phyloP scores from a whole-genome alignment of 192 early-diverging fungal species.

The Mortierella claussenii region DNA sequence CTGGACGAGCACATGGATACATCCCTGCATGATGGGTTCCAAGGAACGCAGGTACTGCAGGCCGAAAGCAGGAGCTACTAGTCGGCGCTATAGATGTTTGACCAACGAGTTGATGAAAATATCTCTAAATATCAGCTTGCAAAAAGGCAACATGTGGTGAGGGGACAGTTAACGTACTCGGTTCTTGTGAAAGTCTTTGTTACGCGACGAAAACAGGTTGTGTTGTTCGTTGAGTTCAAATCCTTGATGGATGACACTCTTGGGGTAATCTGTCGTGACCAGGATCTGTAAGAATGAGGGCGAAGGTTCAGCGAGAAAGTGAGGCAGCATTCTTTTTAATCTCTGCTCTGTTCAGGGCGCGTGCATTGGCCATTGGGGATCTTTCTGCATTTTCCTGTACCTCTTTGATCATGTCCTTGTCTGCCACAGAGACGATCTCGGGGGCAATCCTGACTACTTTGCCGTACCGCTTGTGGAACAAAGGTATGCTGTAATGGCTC shows the following conservation, averaged over 20 bases:
- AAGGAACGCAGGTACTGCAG: conserved; percentile 59
- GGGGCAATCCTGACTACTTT: conserved; percentile 51
- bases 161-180: conserved; percentile 3
- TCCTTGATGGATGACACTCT: conserved; percentile 39
- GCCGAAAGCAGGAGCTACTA: conserved; percentile 65
- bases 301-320: too few relatives aligned
- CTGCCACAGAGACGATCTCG: conserved; percentile 43
- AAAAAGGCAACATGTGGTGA: too few relatives aligned
- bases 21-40: conserved; percentile 54
- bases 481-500: conserved; percentile 9
- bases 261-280: conserved; percentile 25
- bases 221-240: conserved; percentile 32
- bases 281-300: too few relatives aligned
- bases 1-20: conserved; percentile 29
- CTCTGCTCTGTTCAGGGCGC: not conserved
- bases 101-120: too few relatives aligned
- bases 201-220: conserved; percentile 29
- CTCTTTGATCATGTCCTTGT: conserved; percentile 56
- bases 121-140: too few relatives aligned
- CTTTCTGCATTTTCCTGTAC: not conserved
- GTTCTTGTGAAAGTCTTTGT: conserved; percentile 43
- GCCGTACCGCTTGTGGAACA: conserved; percentile 53
- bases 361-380: not conserved
- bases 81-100: conserved; percentile 52
- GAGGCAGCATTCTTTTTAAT: not conserved